A percentile compares a stretch with the other conserved stretches of the same genome.
phyloP scores from a whole-genome alignment of 768 basidiomycete species.

The Pholiota microspora region DNA sequence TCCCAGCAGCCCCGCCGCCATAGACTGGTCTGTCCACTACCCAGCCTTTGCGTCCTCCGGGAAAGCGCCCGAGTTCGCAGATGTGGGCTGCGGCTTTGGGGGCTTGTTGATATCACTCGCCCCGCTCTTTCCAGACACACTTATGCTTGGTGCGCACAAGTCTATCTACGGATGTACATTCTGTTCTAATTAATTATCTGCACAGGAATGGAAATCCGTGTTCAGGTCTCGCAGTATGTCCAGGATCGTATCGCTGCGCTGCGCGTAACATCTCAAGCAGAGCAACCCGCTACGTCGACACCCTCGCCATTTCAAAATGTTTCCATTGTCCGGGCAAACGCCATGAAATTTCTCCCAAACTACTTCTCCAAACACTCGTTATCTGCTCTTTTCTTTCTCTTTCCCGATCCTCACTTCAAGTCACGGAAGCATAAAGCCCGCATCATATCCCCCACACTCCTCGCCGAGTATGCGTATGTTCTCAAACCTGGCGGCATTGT shows the following conservation, averaged over 20 bases:
- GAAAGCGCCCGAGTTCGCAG: slow-evolving; percentile 88
- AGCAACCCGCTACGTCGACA: slow-evolving; percentile 16
- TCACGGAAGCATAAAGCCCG: slow-evolving; percentile 97
- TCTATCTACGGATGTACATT: slow-evolving; percentile 6
- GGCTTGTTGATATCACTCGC: slow-evolving; percentile 88
- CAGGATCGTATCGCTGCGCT: slow-evolving; percentile 91
- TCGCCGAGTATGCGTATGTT: slow-evolving; percentile 96
- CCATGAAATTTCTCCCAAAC: slow-evolving; percentile 98
- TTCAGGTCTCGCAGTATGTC: slow-evolving; percentile 95
- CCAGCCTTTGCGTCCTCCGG: slow-evolving; percentile 59
- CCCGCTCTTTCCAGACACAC: slow-evolving; percentile 84
- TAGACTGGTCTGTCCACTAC: slow-evolving; percentile 85
- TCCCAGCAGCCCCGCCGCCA: slow-evolving; percentile 67
- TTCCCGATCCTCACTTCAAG: slow-evolving; percentile 99
- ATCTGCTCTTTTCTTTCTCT: slow-evolving; percentile 93
- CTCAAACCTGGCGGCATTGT: slow-evolving; percentile 92
- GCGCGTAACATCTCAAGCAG: slow-evolving; percentile 54
- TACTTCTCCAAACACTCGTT: slow-evolving; percentile 91
- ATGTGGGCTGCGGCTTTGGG: slow-evolving; percentile 97
- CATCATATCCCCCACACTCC: slow-evolving; percentile 95
- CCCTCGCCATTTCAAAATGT: slow-evolving; percentile 77
- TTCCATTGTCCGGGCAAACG: slow-evolving; percentile 91
- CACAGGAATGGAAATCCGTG: slow-evolving; percentile 94
- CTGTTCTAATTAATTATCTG: slow-evolving; percentile 2
- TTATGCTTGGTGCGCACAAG: slow-evolving; percentile 83